Conservation (phyloP, 176 grass and related monocot genomes). For the Oryza officinalis region DNA sequence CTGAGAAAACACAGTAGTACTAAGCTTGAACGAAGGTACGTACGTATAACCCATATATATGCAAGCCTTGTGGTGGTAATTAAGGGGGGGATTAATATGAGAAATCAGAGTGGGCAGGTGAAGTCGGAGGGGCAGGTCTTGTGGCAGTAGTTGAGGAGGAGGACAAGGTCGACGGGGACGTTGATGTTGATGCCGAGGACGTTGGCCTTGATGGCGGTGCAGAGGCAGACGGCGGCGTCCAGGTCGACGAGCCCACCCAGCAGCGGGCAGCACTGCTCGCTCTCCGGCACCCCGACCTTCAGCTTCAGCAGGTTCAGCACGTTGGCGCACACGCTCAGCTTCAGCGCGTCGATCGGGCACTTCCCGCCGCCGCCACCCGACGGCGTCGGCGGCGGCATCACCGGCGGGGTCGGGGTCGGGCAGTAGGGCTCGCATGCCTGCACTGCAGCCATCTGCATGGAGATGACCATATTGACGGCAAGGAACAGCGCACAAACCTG, state of each 20-base stretch:
- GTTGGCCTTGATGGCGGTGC: constrained; percentile 60
- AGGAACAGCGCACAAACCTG: not conserved
- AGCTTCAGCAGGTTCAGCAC: constrained; percentile 47
- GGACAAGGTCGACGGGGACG: constrained; percentile 47
- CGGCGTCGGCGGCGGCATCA: not conserved
- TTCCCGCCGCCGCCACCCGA: not conserved
- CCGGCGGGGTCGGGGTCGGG: not conserved
- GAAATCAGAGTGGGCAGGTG: constrained; percentile 41
- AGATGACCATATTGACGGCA: not conserved
- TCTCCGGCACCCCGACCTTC: constrained; percentile 19
- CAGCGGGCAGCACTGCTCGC: constrained; percentile 45
- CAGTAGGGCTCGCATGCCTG: not conserved
- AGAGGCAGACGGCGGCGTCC: constrained; percentile 60
- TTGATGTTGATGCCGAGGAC: constrained; percentile 57
- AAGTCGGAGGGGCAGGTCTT: constrained; percentile 59
- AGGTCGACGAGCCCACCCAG: constrained; percentile 28
- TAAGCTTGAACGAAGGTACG: too few species aligned
- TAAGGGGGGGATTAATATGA: not conserved
- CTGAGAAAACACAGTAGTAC: too few species aligned
- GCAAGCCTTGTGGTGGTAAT: not conserved
- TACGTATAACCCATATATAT: too few species aligned
- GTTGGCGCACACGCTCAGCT: constrained; percentile 37
- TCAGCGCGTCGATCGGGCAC: constrained; percentile 51
- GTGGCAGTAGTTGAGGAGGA: constrained; percentile 68
- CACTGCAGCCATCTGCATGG: not conserved